Percentiles rank a stretch among this genome's conserved stretches.
phyloP scores from a whole-genome alignment of 2,329 filamentous ascomycete species.

The Verticillium zaregamsianum region DNA sequence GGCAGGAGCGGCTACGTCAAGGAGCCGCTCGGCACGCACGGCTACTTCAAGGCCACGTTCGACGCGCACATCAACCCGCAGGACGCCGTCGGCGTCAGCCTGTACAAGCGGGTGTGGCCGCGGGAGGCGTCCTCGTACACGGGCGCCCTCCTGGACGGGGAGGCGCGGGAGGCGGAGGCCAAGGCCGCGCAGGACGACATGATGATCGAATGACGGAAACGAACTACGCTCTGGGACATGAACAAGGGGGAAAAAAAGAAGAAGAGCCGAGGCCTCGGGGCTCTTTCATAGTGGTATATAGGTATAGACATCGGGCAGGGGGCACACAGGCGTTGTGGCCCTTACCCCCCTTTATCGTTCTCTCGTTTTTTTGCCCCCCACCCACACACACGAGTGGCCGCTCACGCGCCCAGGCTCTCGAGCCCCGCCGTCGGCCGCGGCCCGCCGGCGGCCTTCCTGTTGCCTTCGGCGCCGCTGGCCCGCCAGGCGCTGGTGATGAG shows the following conservation, averaged over 20 bases:
- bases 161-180: constrained; percentile 9
- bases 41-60: constrained; percentile 99
- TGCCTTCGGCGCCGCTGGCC: constrained; percentile 73
- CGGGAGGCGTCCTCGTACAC: constrained; percentile 53
- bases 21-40: constrained; percentile 90
- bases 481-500: constrained; percentile 91
- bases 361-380: constrained; percentile 8
- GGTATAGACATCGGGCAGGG: background rate
- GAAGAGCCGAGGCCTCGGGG: background rate
- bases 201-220: constrained; percentile 33
- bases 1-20: constrained; percentile 90
- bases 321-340: background rate
- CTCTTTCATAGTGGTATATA: background rate
- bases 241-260: background rate
- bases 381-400: background rate
- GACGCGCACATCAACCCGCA: constrained; percentile 94
- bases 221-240: background rate
- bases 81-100: constrained; percentile 85
- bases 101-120: constrained; percentile 85
- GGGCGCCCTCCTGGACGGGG: constrained; percentile 36
- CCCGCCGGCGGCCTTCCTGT: constrained; percentile 48
- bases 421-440: constrained; percentile 54
- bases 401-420: constrained; percentile 32
- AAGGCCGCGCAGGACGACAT: constrained; percentile 20
- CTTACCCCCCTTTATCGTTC: background rate